These are phyloP conservation scores for Corynascus novoguineensis DNA, from an alignment of 495 filamentous ascomycete genomes.

Conservation along the genomic window DNA sequence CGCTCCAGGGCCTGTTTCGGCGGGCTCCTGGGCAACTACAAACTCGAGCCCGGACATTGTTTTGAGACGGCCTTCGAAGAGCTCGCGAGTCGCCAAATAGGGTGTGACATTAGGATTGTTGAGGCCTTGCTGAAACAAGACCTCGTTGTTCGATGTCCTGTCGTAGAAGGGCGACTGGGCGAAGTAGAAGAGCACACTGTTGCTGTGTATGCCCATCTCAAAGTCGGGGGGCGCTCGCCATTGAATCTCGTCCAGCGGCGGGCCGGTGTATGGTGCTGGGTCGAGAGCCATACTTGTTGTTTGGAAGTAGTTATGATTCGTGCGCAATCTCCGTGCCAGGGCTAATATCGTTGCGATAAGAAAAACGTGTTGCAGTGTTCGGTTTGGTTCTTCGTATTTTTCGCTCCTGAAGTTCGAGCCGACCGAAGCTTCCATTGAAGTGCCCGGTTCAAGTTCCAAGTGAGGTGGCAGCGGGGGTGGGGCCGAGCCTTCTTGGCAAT, in stretches of 20 bases:
- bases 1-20: constrained; percentile 56
- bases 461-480: no score
- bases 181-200: constrained; percentile 84
- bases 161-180: constrained; percentile 88
- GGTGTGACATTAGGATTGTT: constrained; percentile 57
- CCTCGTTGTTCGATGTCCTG: constrained; percentile 77
- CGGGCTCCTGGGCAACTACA: constrained; percentile 70
- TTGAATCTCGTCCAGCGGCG: constrained; percentile 70
- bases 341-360: not conserved
- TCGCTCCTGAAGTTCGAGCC: no score
- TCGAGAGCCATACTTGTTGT: constrained; percentile 5
- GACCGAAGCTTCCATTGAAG: no score
- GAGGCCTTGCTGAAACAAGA: constrained; percentile 66
- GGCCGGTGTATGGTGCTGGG: constrained; percentile 38
- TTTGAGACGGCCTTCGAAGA: constrained; percentile 70
- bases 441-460: no score
- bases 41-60: constrained; percentile 82
- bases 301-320: not conserved
- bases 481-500: no score
- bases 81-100: constrained; percentile 61
- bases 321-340: not conserved
- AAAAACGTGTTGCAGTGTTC: not conserved
- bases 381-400: not conserved
- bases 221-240: constrained; percentile 60
- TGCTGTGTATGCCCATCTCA: constrained; percentile 53